A percentile compares a stretch with the other conserved stretches of the same genome.
phyloP scores from a whole-genome alignment of 176 grass and related monocot genomes.

The Bromus sterilis region DNA sequence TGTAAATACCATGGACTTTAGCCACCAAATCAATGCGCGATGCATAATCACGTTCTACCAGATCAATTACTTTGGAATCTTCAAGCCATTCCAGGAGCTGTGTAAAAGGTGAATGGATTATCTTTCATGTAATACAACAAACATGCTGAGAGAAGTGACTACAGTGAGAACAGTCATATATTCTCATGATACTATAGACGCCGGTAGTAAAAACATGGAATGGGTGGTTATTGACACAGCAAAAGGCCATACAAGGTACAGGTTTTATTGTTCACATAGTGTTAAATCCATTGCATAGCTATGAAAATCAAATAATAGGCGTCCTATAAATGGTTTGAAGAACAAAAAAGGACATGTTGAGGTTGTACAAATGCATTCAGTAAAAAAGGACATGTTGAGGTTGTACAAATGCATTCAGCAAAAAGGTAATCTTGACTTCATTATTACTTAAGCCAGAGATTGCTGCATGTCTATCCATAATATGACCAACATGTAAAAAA shows the following conservation, averaged over 20 bases:
- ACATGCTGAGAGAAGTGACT: not conserved
- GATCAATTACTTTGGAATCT: constrained; percentile 41
- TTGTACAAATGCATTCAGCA: not conserved
- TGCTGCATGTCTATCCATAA: not conserved
- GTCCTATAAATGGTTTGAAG: not conserved
- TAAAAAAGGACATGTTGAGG: not conserved
- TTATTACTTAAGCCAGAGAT: not conserved
- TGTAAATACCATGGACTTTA: constrained; percentile 50
- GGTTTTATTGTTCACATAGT: not conserved
- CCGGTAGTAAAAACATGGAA: not conserved
- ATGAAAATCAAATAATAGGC: not conserved
- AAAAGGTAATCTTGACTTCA: not conserved
- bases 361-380: not conserved
- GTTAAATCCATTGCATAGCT: not conserved
- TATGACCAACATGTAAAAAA: not conserved
- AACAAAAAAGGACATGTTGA: not conserved
- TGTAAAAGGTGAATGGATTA: constrained; percentile 9
- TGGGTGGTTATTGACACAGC: not conserved
- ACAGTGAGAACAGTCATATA: not conserved
- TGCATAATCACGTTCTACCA: constrained; percentile 56
- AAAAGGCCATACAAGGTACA: not conserved
- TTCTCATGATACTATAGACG: not conserved
- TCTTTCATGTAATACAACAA: not conserved
- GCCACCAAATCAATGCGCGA: constrained; percentile 50
- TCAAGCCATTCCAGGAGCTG: constrained; percentile 64